Base-by-base conservation (phyloP, 305 asterid genomes). In the Fraxinus greggii region DNA sequence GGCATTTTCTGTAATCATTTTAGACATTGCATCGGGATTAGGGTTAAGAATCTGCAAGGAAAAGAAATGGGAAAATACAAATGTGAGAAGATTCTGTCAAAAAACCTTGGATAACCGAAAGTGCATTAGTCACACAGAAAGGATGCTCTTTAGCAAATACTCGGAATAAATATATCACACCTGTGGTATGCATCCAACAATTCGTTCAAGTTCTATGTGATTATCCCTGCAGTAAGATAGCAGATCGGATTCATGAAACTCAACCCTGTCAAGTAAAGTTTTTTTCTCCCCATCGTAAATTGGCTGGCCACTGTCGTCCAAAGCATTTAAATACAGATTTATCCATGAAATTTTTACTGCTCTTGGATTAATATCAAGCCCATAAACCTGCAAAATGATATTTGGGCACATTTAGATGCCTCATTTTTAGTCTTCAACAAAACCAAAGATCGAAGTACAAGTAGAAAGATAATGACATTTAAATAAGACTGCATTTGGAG, bases 101-200 rank as follows among this genome's bases (percentile, higher is more conserved):
- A 76, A 31, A 15, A 7, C 0, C 7, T 29, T 15, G 45, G 26
- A 70, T 31, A 32, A 70, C 42, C 24, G 7, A 70, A 70, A 65
- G 32, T 29, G 45, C 76, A 29, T 29, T 70, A 29, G 42, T 32
- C 40, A 13, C 19, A 6, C 23, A 69, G 23, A 78, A 80, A 77
- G 77, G 77, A 79, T 79, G 51, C 28, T 28, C 54, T 74, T 75
- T 61, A 51, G 76, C 76, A 77, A 70, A 61, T 79, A 75, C 48
- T 42, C 42, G 65, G 79, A 51, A 19, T n/a, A 65, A 28, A 26
- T 17, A 70, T 51, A 76, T 78, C 80, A 36, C 72, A 97, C 99
- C 99, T 94, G 99, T 6, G 98, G 99, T 86, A 97, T 97, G 94
- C 99, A 97, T 83, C 99, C 99, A 86, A 97, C 93, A 79, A 94